Conservation (phyloP, 208 protist species). For the Leishmania lainsoni region DNA sequence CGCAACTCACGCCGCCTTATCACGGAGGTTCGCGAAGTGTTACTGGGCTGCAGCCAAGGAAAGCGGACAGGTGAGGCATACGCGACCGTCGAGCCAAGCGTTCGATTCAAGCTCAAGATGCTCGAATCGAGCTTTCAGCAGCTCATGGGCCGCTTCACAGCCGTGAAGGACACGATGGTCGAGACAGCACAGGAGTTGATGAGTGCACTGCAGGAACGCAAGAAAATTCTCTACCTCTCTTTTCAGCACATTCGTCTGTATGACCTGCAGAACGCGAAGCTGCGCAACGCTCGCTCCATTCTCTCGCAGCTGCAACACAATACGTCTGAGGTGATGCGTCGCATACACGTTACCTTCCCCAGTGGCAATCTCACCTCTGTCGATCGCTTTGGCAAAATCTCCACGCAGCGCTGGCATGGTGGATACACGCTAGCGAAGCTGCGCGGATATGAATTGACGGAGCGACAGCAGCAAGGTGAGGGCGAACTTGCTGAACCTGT, state of each 20-base stretch:
- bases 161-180: conserved; percentile 84
- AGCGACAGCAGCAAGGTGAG: conserved; percentile 10
- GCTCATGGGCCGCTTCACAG: conserved; percentile 82
- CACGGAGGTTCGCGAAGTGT: conserved; percentile 71
- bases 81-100: conserved; percentile 78
- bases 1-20: conserved; percentile 75
- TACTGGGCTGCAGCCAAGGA: conserved; percentile 49
- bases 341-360: conserved; percentile 80
- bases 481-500: background rate
- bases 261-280: conserved; percentile 86
- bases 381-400: conserved; percentile 87
- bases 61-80: conserved; percentile 67
- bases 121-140: conserved; percentile 91
- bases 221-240: conserved; percentile 91
- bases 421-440: conserved; percentile 83
- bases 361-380: conserved; percentile 76
- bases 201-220: conserved; percentile 86
- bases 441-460: conserved; percentile 49
- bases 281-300: conserved; percentile 72
- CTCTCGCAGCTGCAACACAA: conserved; percentile 73
- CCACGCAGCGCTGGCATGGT: conserved; percentile 81
- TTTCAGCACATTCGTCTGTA: conserved; percentile 93
- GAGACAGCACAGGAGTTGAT: conserved; percentile 88
- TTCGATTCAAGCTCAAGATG: conserved; percentile 90
- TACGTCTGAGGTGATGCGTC: conserved; percentile 61